Evolutionary conservation across 306 rosid species (phyloP).

Genomic region (Glycine tomentella): DNA sequence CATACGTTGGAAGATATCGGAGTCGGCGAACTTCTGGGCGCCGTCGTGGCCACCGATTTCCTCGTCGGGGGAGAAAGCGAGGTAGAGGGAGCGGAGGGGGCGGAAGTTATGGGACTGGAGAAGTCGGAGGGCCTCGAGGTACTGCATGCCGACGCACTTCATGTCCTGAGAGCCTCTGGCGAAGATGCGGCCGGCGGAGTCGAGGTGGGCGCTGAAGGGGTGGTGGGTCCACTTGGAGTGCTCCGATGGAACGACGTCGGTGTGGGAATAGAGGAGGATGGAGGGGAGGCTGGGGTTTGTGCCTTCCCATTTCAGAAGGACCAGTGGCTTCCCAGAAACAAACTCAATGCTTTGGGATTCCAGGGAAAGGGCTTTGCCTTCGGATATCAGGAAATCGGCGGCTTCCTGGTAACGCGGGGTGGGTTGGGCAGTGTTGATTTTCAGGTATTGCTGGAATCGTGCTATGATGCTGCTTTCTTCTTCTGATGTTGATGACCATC

Average conservation of each 20-base stretch:
- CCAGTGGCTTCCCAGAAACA: conserved; percentile 67
- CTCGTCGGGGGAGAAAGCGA: conserved; percentile 86
- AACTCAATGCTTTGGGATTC: conserved; percentile 71
- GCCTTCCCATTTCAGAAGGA: conserved; percentile 87
- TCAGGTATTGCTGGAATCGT: conserved; percentile 81
- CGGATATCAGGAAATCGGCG: conserved; percentile 61
- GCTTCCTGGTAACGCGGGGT: conserved; percentile 70
- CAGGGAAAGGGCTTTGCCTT: conserved; percentile 73
- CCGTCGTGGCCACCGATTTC: conserved; percentile 91
- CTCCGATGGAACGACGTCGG: conserved; percentile 86
- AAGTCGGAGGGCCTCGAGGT: conserved; percentile 82
- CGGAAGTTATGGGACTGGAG: conserved; percentile 60
- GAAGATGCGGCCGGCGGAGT: conserved; percentile 55
- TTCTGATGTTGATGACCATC: conserved; percentile 1
- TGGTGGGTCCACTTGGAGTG: conserved; percentile 73
- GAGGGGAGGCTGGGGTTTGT: conserved; percentile 68
- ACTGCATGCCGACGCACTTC: conserved; percentile 96
- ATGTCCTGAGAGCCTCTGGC: conserved; percentile 95
- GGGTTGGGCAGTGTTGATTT: conserved; percentile 87
- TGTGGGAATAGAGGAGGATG: conserved; percentile 87
- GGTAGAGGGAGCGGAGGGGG: conserved; percentile 66
- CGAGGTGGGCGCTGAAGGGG: conserved; percentile 77
- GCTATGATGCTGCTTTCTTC: conserved; percentile 48
- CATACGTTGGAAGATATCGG: conserved; percentile 62
- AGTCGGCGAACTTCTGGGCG: conserved; percentile 61